Evolutionary conservation across 768 basidiomycete species (phyloP).

Genomic region (Mycena venus): DNA sequence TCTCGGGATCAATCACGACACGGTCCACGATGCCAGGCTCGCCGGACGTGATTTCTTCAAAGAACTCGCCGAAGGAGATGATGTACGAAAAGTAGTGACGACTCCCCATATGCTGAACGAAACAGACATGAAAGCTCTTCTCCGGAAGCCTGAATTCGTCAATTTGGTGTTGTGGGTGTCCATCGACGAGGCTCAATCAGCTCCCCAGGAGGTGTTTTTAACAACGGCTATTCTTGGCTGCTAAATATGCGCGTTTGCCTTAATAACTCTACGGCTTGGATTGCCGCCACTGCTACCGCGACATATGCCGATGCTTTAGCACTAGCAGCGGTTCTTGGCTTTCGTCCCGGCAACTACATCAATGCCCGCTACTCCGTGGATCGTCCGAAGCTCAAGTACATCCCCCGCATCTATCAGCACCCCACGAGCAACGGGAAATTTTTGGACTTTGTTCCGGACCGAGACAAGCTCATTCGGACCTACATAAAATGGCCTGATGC

Average conservation of each 20-base stretch:
- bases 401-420: neutral
- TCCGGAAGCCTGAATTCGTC: conserved; percentile 1
- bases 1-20: conserved; percentile 7
- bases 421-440: neutral
- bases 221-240: neutral
- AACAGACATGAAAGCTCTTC: conserved; percentile 2
- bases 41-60: conserved; percentile 12
- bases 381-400: neutral
- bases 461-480: neutral
- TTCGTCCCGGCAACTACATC: neutral
- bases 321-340: neutral
- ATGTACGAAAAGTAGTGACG: conserved; percentile 10
- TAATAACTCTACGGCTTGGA: neutral
- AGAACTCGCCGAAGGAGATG: neutral
- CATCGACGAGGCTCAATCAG: conserved; percentile 13
- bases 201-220: neutral
- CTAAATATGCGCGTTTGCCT: neutral
- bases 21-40: neutral
- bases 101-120: neutral
- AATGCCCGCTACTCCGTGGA: no score
- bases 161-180: conserved; percentile 2
- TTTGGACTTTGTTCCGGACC: neutral
- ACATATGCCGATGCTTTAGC: neutral
- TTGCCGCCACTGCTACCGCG: neutral
- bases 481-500: neutral